These are phyloP conservation scores for Hymenoscyphus fructigenus DNA, from an alignment of 2,329 filamentous ascomycete genomes.

Conservation along the genomic window DNA sequence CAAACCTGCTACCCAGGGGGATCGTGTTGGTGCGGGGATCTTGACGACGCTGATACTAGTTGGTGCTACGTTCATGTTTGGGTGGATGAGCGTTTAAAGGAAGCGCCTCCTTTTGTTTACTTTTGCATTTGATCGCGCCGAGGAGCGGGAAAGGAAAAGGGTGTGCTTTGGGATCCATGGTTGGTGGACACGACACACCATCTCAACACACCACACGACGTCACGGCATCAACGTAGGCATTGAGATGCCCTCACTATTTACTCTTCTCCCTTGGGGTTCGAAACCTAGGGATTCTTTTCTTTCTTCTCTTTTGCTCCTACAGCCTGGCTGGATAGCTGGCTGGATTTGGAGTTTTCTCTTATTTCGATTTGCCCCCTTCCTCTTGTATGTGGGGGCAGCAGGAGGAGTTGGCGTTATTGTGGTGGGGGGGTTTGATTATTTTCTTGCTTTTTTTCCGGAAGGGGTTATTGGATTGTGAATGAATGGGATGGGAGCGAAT, in stretches of 20 bases:
- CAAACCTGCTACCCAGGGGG: constrained; percentile 35
- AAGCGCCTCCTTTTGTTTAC: neutral
- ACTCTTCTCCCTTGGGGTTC: neutral
- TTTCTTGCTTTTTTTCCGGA: neutral
- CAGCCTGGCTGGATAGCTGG: too few species aligned
- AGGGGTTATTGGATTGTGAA: neutral
- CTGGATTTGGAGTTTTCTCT: neutral
- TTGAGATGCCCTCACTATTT: neutral
- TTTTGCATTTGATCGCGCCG: neutral
- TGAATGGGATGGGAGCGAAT: neutral
- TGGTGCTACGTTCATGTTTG: constrained; percentile 36
- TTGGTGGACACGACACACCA: neutral
- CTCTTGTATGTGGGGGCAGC: neutral
- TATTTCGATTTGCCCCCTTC: neutral
- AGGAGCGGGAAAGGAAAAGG: neutral
- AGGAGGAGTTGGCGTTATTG: neutral
- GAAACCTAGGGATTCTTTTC: neutral
- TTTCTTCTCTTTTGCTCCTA: neutral
- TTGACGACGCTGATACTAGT: constrained; percentile 40
- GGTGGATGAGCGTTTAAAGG: constrained; percentile 37
- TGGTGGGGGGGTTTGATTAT: neutral
- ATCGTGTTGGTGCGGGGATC: constrained; percentile 42
- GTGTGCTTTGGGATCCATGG: neutral
- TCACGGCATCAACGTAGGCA: neutral
- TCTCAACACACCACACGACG: neutral